phyloP scores from a whole-genome alignment of 2,329 filamentous ascomycete genomes.

The Hypoxylon sp. region DNA sequence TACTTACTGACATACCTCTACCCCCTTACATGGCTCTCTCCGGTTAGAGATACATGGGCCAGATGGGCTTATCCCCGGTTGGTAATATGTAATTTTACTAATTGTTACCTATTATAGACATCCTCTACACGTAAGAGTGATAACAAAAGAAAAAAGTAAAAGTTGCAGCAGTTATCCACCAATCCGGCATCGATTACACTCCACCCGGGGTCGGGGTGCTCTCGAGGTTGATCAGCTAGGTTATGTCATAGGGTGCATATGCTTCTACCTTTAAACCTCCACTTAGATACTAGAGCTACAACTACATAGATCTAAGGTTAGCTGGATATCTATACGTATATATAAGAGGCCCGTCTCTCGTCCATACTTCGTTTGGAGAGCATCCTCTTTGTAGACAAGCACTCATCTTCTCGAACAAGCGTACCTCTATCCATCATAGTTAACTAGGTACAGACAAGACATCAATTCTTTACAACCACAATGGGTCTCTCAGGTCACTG shows the following conservation, averaged over 20 bases:
- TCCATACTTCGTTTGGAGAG: conserved; percentile 5
- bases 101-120: conserved; percentile 8
- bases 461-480: conserved; percentile 51
- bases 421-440: conserved; percentile 26
- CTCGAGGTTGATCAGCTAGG: conserved; percentile 24
- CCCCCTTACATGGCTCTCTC: background rate
- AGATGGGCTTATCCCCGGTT: conserved; percentile 15
- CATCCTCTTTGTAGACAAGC: conserved; percentile 13
- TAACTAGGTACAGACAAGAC: conserved; percentile 16
- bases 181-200: conserved; percentile 19
- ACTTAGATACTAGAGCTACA: conserved; percentile 16
- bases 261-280: conserved; percentile 17
- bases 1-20: background rate
- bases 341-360: conserved; percentile 27
- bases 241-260: conserved; percentile 41
- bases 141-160: conserved; percentile 31
- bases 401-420: conserved; percentile 8
- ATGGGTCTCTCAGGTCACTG: conserved; percentile 80
- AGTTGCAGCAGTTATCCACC: conserved; percentile 23
- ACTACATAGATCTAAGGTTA: background rate
- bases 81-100: conserved; percentile 15
- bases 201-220: conserved; percentile 18
- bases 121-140: conserved; percentile 35
- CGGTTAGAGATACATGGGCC: conserved; percentile 2
- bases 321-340: conserved; percentile 18